These are phyloP conservation scores for Myrmaecium sp. DNA, from an alignment of 2,329 filamentous ascomycete species.

Conservation along the genomic window DNA sequence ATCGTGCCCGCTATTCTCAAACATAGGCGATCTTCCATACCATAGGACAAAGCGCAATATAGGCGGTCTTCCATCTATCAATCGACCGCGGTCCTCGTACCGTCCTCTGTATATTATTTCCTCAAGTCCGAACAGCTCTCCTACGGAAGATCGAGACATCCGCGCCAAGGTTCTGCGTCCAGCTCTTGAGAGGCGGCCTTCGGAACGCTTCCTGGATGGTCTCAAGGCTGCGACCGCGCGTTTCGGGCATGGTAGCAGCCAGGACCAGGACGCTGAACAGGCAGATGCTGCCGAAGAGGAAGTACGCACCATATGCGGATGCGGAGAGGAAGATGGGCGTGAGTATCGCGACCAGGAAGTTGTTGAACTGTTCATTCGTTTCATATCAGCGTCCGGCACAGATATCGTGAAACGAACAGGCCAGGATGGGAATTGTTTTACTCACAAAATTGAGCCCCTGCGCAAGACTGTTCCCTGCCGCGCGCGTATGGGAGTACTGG, in stretches of 20 bases:
- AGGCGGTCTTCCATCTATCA: too few relatives aligned
- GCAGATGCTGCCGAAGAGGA: conserved; percentile 14
- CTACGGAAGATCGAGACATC: too few relatives aligned
- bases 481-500: conserved; percentile 37
- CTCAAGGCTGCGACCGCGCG: conserved; percentile 30
- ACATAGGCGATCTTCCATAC: too few relatives aligned
- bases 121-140: too few relatives aligned
- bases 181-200: too few relatives aligned
- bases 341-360: conserved; percentile 21
- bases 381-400: too few relatives aligned
- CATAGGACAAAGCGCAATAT: too few relatives aligned
- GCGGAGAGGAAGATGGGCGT: conserved; percentile 33
- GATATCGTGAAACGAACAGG: background rate
- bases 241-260: conserved; percentile 33
- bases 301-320: conserved; percentile 16
- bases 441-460: conserved; percentile 36
- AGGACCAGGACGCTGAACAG: conserved; percentile 10
- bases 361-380: conserved; percentile 13
- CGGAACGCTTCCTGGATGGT: conserved; percentile 33
- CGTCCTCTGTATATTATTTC: too few relatives aligned
- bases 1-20: too few relatives aligned
- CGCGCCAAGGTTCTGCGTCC: too few relatives aligned
- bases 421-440: background rate
- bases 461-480: conserved; percentile 35
- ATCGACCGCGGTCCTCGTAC: too few relatives aligned